Evolutionary conservation across 2,329 filamentous ascomycete genomes (phyloP), one percentile per base, ranked within the genome.

Genomic region (Botrytis byssoidea): DNA sequence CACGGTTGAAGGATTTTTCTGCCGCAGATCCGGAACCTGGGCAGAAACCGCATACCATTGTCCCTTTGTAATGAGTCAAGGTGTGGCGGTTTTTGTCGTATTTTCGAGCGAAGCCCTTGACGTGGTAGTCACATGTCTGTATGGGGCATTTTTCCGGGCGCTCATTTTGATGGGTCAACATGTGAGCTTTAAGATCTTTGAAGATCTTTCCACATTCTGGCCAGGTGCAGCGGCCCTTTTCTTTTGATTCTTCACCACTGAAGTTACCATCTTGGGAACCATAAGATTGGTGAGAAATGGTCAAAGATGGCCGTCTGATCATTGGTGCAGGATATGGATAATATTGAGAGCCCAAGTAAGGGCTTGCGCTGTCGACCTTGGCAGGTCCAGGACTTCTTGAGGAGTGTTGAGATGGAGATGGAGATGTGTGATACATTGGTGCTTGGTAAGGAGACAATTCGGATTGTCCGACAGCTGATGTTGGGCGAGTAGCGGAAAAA

Each of bases 21-120:
- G 92, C 93, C 1, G 93, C 89, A 4, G 93, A 95, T 9, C 95
- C 94, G 32, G 91, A 92, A 6, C 94, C 94, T 0, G 95, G 94
- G 78, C 96, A 98, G 83, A 98, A 98, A 8, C 95, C 95, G 80
- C 96, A 99, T 12, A 97, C 92, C 94, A 98, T 98, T 22, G 94
- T 98, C 14, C 95, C 95, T 83, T 97, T 97, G 86, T 98, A 99
- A 81, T 98, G 96, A 4, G 95, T 98, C 76, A 98, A 84, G 1
- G 95, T 97, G 81, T 99, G 96, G 20, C 96, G 87, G 82, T 98
- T 98, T 86, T 98, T 98, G 85, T 98, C 96, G 81, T 98, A 99
- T 83, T 98, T 98, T 75, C 95, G 88, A 4, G 95, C 95, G 80
- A 98, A 98, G 0, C 95, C 95, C 82, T 98, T 98, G 78, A 88